phyloP scores from a whole-genome alignment of 768 basidiomycete genomes.

The Suillus ampliporus region DNA sequence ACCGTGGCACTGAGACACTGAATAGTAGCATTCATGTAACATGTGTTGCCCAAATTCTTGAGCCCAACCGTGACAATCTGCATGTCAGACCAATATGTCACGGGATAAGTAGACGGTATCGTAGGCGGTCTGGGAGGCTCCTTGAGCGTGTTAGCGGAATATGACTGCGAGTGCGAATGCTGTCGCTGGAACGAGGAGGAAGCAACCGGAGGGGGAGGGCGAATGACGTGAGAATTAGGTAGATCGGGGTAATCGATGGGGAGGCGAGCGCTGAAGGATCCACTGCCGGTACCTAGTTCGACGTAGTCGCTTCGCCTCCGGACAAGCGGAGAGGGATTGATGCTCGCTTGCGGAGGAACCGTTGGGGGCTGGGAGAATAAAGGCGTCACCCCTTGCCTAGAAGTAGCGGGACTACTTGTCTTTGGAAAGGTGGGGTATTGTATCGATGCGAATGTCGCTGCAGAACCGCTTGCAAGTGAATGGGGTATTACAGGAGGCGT shows the following conservation, averaged over 20 bases:
- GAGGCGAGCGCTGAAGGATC: slow-evolving; percentile 45
- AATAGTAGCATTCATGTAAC: slow-evolving; percentile 98
- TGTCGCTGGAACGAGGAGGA: slow-evolving; percentile 74
- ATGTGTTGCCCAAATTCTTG: slow-evolving; percentile 96
- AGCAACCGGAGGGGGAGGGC: slow-evolving; percentile 83
- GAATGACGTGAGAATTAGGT: slow-evolving; percentile 60
- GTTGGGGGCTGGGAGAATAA: slow-evolving; percentile 51
- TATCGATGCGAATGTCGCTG: slow-evolving; percentile 45
- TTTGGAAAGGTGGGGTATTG: slow-evolving; percentile 58
- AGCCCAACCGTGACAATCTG: slow-evolving; percentile 83
- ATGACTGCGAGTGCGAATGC: slow-evolving; percentile 56
- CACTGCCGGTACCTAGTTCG: slow-evolving; percentile 57
- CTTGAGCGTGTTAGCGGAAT: slow-evolving; percentile 34
- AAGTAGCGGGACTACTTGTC: slow-evolving; percentile 42
- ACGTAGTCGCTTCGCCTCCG: slow-evolving; percentile 79
- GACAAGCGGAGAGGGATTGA: slow-evolving; percentile 77
- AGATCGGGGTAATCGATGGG: slow-evolving; percentile 86
- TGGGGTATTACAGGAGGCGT: slow-evolving; percentile 40
- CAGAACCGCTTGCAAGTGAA: slow-evolving; percentile 44
- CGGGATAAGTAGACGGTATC: slow-evolving; percentile 78
- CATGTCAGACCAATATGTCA: slow-evolving; percentile 83
- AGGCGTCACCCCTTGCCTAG: slow-evolving; percentile 34
- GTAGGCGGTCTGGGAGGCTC: slow-evolving; percentile 63
- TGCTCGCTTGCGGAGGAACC: slow-evolving; percentile 84
- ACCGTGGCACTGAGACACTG: slow-evolving; percentile 96